Evolutionary conservation across 2,329 filamentous ascomycete genomes (phyloP).

Genomic region (Claviceps purpurea): DNA sequence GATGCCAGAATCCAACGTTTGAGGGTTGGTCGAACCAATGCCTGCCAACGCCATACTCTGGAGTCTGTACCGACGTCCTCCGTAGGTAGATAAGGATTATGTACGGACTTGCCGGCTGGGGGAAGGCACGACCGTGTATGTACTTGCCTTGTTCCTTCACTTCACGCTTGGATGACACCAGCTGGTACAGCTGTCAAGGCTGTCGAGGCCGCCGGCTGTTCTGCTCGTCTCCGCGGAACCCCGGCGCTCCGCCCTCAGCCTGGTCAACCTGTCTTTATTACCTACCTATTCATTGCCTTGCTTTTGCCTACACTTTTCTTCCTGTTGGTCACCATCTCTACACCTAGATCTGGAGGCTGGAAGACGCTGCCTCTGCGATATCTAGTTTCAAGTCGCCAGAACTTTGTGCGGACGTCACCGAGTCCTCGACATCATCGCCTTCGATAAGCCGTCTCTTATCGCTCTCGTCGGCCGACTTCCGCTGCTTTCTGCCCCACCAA

Average conservation of each 20-base stretch:
- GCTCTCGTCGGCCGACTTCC: background rate
- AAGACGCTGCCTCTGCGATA: background rate
- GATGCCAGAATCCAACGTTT: too few species aligned
- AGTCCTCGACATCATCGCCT: background rate
- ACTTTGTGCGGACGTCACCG: too few species aligned
- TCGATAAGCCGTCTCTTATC: background rate
- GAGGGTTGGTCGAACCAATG: too few species aligned
- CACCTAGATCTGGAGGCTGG: background rate
- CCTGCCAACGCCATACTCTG: background rate
- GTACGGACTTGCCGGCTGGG: background rate
- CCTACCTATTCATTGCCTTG: background rate
- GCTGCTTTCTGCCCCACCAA: background rate
- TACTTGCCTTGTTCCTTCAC: background rate
- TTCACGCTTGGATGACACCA: background rate
- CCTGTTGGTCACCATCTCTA: background rate
- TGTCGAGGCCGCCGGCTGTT: background rate
- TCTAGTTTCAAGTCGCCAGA: too few species aligned
- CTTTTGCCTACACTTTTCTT: background rate
- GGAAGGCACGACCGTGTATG: background rate
- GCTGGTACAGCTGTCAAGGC: background rate
- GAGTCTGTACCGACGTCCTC: too few species aligned
- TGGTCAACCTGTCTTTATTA: background rate
- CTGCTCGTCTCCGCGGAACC: background rate
- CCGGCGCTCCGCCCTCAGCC: background rate
- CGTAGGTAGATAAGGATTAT: too few species aligned